Evolutionary conservation across 768 basidiomycete genomes (phyloP), one percentile per base, ranked within the genome.

Genomic region (Suillus variegatus): DNA sequence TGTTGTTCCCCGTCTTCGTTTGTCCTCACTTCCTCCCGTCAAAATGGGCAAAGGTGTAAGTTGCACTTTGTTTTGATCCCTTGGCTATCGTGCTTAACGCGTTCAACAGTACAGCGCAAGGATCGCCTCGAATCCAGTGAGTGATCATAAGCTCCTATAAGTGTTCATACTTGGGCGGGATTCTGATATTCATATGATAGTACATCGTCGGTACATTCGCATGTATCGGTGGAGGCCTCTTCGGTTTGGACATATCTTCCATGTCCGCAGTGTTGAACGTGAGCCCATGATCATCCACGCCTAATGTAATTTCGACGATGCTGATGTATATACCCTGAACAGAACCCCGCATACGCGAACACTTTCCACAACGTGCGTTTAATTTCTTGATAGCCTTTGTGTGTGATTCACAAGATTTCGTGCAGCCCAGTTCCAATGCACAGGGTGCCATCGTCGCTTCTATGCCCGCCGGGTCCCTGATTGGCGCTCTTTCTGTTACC

Each of bases 181-280:
- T 44, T 32, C 62, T 60, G 20, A 22, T 32, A 49, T 54, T 28
- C 20, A 51, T 58, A n/a, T 25, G 36, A n/a, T 67, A 91, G 90
- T 91, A 91, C 74, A 75, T 91, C 64, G 91, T 92, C 63, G 91
- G 91, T 38, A 86, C 88, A 20, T 92, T 92, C 76, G 90, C 91
- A 75, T 92, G 91, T 74, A 91, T 92, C 67, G 90, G 91, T 44
- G 90, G 90, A 69, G 88, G 88, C 58, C 84, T 92, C 44, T 92
- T 92, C 72, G 91, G 91, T 74, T 74, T 92, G 79, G 91, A 92
- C 81, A 91, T 92, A 72, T 89, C 90, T 71, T 92, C 89, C 72
- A 92, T 92, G 90, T 89, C 90, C 60, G 90, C 88, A 9, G 89
- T 92, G 61, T 77, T 92, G 68, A 88, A 74, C 63, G 86, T 87